Percentiles rank a stretch among this genome's conserved stretches.
phyloP scores from a whole-genome alignment of 2,329 filamentous ascomycete species.

The Aspergillus pseudonomiae region DNA sequence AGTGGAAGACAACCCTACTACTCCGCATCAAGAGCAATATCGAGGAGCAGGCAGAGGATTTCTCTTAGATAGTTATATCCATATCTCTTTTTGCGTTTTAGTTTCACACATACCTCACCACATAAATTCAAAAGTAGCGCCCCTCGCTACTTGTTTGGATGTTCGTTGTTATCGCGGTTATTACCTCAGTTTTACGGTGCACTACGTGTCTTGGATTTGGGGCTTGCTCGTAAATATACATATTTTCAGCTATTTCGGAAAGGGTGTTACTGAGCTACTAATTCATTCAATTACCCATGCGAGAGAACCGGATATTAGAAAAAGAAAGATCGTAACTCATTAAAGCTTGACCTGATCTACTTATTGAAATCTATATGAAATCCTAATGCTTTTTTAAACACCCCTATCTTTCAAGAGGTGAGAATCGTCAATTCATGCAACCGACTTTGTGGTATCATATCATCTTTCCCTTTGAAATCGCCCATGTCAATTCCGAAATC shows the following conservation, averaged over 20 bases:
- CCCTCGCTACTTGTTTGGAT: not conserved
- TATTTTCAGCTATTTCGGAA: conserved; percentile 1
- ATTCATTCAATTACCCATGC: conserved; percentile 1
- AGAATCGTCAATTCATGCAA: conserved; percentile 29
- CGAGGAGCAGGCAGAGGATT: conserved; percentile 70
- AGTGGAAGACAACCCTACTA: conserved; percentile 92
- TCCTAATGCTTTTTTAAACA: conserved; percentile 28
- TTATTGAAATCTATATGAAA: conserved; percentile 29
- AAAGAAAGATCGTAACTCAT: conserved; percentile 33
- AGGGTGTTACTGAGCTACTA: not conserved
- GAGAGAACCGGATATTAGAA: not conserved
- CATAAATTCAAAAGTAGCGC: not conserved
- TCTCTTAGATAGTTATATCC: conserved; percentile 54
- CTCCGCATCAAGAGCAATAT: conserved; percentile 83
- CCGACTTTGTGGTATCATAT: conserved; percentile 33
- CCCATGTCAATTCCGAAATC: not conserved
- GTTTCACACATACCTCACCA: not conserved
- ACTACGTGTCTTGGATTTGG: not conserved
- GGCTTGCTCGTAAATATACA: not conserved
- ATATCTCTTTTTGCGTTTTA: conserved; percentile 4
- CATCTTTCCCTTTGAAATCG: conserved; percentile 21
- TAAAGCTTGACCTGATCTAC: conserved; percentile 25
- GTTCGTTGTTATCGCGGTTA: not conserved
- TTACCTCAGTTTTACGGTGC: not conserved
- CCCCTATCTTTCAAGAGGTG: conserved; percentile 11